These are phyloP conservation scores for Cystobasidium tubakii DNA, from an alignment of 768 basidiomycete species.

Conservation along the genomic window DNA sequence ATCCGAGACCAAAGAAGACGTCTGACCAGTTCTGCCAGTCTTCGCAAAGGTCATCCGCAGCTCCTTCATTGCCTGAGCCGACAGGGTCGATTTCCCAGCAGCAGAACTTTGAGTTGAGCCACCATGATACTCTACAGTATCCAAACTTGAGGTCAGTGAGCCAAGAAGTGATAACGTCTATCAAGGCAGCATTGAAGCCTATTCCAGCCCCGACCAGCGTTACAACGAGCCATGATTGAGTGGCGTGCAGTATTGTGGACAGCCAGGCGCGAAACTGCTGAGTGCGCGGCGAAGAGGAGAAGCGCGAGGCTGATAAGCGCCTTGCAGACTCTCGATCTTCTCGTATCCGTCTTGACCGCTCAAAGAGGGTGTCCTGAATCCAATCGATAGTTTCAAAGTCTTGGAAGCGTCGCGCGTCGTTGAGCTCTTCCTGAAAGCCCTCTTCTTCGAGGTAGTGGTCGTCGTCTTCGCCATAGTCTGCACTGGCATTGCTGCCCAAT, in stretches of 20 bases:
- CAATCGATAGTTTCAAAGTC: conserved; percentile 97
- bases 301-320: background rate
- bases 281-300: conserved; percentile 4
- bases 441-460: background rate
- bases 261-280: conserved; percentile 42
- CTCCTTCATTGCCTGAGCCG: conserved; percentile 53
- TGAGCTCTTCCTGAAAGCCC: conserved; percentile 16
- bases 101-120: conserved; percentile 96
- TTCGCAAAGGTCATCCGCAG: conserved; percentile 63
- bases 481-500: background rate
- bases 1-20: conserved; percentile 60
- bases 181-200: conserved; percentile 86
- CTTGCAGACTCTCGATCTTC: conserved; percentile 47
- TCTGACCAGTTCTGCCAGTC: conserved; percentile 90
- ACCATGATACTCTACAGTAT: conserved; percentile 95
- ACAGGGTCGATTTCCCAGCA: conserved; percentile 81
- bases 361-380: conserved; percentile 90
- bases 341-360: conserved; percentile 70
- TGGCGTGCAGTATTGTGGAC: conserved; percentile 57
- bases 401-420: conserved; percentile 64
- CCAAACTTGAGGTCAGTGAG: conserved; percentile 96
- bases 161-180: conserved; percentile 94
- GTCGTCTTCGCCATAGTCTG: background rate
- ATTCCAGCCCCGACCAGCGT: conserved; percentile 82
- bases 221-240: conserved; percentile 88